Evolutionary conservation across 192 early-diverging fungal species (phyloP).

Genomic region (Linnemannia zychae): DNA sequence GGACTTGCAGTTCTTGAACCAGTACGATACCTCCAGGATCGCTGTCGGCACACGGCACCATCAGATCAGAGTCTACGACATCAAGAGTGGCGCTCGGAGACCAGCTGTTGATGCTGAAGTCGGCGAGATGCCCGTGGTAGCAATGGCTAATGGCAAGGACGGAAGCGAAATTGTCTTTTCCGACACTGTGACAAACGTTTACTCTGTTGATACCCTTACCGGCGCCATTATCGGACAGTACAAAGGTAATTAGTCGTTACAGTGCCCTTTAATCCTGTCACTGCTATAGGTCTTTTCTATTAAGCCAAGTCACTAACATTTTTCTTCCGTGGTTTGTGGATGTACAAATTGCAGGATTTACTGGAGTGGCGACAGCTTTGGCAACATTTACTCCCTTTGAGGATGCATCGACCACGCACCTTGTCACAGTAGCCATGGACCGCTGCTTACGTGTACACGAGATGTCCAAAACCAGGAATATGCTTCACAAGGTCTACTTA

Average conservation of each 20-base stretch:
- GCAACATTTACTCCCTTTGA: slow-evolving; percentile 41
- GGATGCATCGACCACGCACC: slow-evolving; percentile 32
- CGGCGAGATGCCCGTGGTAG: slow-evolving; percentile 77
- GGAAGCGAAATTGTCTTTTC: slow-evolving; percentile 74
- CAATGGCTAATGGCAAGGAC: slow-evolving; percentile 60
- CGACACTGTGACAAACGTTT: slow-evolving; percentile 72
- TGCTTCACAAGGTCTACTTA: slow-evolving; percentile 77
- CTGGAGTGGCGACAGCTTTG: slow-evolving; percentile 65
- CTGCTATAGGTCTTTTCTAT: not conserved
- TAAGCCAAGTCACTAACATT: not conserved
- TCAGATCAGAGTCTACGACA: slow-evolving; percentile 91
- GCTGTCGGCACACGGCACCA: slow-evolving; percentile 78
- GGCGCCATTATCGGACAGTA: slow-evolving; percentile 69
- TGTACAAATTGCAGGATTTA: slow-evolving; percentile 51
- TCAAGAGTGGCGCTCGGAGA: slow-evolving; percentile 68
- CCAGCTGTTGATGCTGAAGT: slow-evolving; percentile 78
- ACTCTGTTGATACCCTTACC: slow-evolving; percentile 70
- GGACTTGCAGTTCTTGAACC: slow-evolving; percentile 79
- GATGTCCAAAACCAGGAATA: slow-evolving; percentile 61
- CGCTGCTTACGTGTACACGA: slow-evolving; percentile 85
- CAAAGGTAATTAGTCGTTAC: slow-evolving; percentile 64
- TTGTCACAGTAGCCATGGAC: slow-evolving; percentile 81
- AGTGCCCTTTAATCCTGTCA: not conserved
- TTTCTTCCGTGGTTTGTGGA: slow-evolving; percentile 18
- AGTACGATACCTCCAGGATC: slow-evolving; percentile 66